Conservation (phyloP, 345 rosid species). For the Eucalyptus melliodora region DNA sequence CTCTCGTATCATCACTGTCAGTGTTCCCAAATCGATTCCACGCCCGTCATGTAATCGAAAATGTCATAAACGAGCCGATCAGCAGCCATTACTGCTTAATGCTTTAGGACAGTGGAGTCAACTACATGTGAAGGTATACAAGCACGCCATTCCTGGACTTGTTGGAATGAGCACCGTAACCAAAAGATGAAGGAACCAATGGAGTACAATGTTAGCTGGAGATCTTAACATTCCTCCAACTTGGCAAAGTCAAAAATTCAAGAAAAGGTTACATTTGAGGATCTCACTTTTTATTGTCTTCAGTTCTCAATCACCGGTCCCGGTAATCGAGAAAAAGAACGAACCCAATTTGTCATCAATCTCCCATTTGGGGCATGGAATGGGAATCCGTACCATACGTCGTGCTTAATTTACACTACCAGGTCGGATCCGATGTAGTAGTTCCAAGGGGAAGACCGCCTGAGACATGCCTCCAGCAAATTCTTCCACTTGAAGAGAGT, state of each 20-base stretch:
- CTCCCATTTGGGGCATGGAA: neutral
- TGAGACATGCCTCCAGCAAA: neutral
- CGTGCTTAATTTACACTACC: neutral
- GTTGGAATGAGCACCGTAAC: neutral
- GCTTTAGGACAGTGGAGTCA: neutral
- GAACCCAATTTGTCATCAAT: neutral
- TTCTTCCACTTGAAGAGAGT: neutral
- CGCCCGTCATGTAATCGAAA: neutral
- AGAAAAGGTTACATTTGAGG: neutral
- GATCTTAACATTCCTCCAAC: neutral
- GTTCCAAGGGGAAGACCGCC: neutral
- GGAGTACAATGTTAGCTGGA: neutral
- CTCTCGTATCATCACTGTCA: neutral
- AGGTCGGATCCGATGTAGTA: neutral
- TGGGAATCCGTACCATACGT: neutral
- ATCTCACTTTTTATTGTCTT: neutral
- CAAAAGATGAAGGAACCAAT: neutral
- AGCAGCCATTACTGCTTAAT: neutral
- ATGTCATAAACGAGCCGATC: neutral
- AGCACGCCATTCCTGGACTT: neutral
- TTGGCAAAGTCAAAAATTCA: neutral
- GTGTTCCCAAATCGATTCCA: neutral
- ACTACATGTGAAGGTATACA: neutral
- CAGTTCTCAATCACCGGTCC: neutral
- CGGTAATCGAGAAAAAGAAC: neutral